phyloP scores from a whole-genome alignment of 257 asterid species.

The Fraxinus anomala region DNA sequence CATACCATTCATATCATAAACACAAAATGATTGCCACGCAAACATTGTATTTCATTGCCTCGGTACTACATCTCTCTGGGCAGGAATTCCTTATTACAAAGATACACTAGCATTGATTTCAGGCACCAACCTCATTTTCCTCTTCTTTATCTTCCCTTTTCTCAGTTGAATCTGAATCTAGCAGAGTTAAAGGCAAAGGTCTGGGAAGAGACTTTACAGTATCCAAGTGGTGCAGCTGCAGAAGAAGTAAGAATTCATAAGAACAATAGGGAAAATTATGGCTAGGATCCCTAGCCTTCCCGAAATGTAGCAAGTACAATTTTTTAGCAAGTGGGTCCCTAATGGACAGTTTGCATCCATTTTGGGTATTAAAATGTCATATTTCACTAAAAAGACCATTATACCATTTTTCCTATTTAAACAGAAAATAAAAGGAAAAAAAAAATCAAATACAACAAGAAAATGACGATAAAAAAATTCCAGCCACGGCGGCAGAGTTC shows the following conservation, averaged over 20 bases:
- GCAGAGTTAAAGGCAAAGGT: conserved; percentile 69
- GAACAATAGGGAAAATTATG: conserved; percentile 3
- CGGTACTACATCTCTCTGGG: not conserved
- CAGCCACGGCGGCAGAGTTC: too few species aligned
- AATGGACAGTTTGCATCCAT: not conserved
- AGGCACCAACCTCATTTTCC: conserved; percentile 67
- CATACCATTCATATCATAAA: too few species aligned
- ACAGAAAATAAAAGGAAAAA: too few species aligned
- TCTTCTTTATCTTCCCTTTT: conserved; percentile 55
- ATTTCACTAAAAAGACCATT: not conserved
- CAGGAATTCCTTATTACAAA: not conserved
- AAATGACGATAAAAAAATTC: too few species aligned
- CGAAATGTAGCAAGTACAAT: not conserved
- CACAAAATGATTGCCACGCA: too few species aligned
- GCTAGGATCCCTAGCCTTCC: not conserved
- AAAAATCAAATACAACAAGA: too few species aligned
- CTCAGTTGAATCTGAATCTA: conserved; percentile 48
- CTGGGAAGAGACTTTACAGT: conserved; percentile 73
- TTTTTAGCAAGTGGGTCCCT: not conserved
- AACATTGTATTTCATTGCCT: too few species aligned
- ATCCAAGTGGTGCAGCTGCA: conserved; percentile 67
- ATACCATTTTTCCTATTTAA: not conserved
- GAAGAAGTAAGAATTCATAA: conserved; percentile 28
- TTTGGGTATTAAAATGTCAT: not conserved
- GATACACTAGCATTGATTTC: conserved; percentile 19